A percentile compares a stretch with the other conserved stretches of the same genome.
phyloP scores from a whole-genome alignment of 208 protist genomes.

The Crithidia fasciculata region DNA sequence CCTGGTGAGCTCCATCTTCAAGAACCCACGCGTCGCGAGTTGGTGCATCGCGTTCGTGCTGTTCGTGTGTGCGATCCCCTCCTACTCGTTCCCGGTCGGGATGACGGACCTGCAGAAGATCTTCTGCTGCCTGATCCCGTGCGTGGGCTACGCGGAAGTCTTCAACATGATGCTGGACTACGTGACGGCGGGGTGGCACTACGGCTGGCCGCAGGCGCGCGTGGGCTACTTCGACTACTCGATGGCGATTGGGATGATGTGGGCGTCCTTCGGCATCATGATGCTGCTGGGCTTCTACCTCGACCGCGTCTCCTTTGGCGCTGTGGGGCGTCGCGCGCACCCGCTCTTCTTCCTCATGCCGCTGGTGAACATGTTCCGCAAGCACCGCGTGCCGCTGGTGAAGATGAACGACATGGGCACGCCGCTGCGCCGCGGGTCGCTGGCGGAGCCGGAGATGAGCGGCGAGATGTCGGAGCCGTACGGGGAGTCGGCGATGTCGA shows the following conservation, averaged over 20 bases:
- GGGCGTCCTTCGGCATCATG: conserved; percentile 67
- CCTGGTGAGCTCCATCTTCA: conserved; percentile 79
- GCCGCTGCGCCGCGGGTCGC: conserved; percentile 27
- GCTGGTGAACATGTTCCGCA: conserved; percentile 49
- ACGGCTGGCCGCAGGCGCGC: conserved; percentile 44
- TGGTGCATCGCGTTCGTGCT: conserved; percentile 69
- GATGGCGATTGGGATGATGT: conserved; percentile 77
- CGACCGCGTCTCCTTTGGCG: conserved; percentile 77
- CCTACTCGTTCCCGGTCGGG: conserved; percentile 71
- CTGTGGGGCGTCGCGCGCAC: conserved; percentile 58
- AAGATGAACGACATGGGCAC: conserved; percentile 41
- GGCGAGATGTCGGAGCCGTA: neutral
- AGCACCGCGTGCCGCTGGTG: conserved; percentile 28
- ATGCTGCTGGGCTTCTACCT: conserved; percentile 84
- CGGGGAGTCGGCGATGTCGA: conserved; percentile 10
- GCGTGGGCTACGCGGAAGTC: conserved; percentile 56
- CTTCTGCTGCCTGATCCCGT: conserved; percentile 58
- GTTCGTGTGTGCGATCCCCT: conserved; percentile 70
- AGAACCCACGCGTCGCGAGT: conserved; percentile 72
- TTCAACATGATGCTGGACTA: conserved; percentile 67
- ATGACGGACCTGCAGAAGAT: conserved; percentile 49
- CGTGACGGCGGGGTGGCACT: conserved; percentile 42
- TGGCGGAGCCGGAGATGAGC: conserved; percentile 17
- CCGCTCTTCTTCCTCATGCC: conserved; percentile 78
- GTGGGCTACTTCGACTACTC: conserved; percentile 54